phyloP scores from a whole-genome alignment of 1,284 basidiomycete species.

The Leccinum subatratum region DNA sequence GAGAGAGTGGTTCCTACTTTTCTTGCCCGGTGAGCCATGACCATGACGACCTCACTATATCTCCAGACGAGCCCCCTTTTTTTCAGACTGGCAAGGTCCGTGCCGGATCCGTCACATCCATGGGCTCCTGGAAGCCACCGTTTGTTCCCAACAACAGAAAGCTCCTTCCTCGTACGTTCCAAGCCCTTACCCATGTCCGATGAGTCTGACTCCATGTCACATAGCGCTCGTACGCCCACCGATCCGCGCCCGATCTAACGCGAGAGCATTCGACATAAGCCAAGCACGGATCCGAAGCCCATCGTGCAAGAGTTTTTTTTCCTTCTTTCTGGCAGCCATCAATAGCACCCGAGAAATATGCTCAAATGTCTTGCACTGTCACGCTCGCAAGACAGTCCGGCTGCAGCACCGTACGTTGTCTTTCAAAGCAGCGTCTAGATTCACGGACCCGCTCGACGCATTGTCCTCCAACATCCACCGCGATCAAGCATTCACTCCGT shows the following conservation, averaged over 20 bases:
- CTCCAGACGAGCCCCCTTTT: conserved; percentile 21
- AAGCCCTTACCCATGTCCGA: conserved; percentile 21
- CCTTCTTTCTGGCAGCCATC: conserved; percentile 39
- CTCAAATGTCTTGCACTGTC: conserved; percentile 34
- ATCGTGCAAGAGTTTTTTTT: conserved; percentile 29
- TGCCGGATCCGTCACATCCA: conserved; percentile 28
- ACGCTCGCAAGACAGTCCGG: conserved; percentile 29
- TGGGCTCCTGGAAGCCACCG: conserved; percentile 28
- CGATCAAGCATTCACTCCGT: conserved; percentile 21
- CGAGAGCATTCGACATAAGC: conserved; percentile 31
- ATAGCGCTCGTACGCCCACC: conserved; percentile 19
- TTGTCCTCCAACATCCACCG: conserved; percentile 20
- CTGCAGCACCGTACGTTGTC: conserved; percentile 36
- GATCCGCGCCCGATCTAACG: conserved; percentile 22
- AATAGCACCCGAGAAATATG: conserved; percentile 41
- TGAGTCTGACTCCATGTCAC: conserved; percentile 26
- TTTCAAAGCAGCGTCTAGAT: conserved; percentile 30
- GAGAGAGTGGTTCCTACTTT: conserved; percentile 20
- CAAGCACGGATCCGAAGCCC: conserved; percentile 23
- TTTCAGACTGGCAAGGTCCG: conserved; percentile 26
- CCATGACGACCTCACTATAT: conserved; percentile 18
- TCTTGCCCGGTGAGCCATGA: conserved; percentile 17
- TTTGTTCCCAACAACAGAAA: conserved; percentile 25
- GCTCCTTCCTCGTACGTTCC: conserved; percentile 21
- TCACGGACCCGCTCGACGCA: conserved; percentile 26